Base-by-base conservation (phyloP, 1,284 basidiomycete species). In the Cryptococcus jaspeensis region DNA sequence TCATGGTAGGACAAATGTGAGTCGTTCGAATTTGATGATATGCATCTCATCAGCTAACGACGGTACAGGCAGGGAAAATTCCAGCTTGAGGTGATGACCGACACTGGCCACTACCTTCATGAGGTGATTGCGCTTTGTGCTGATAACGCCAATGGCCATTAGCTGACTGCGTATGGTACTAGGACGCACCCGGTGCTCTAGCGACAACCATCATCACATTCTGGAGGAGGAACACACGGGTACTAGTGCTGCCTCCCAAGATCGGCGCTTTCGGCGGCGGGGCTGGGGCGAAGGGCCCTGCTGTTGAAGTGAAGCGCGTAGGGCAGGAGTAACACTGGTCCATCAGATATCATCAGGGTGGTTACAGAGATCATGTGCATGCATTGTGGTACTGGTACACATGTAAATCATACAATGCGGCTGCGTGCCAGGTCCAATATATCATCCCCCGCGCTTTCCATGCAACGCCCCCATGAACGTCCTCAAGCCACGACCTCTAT, bases 1-100 rank as follows among this genome's bases (percentile, higher is more conserved):
- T 99, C 41, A 97, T 96, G 89, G 94, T 99, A 49, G 96, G 93
- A 0, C 95, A 99, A 76, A 98, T 99, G 95, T 77, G 54, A 58
- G 73, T 61, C n/a, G 25, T 12, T 42, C 20, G 9, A 12, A 12
- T 6, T 47, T 36, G 13, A 16, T 22, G 15, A 16, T 18, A 32
- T 15, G 20, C 20, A 4, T n/a, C 12, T 20, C 37, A 16, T 2
- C 38, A 20, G 38, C 53, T 40, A 35, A 46, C 15, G n/a, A 15
- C 16, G 2, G 18, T 47, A 28, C 25, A 70, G 68, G 72, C 87
- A 90, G 78, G 94, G 94, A 56, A 97, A 97, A 74, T 98, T 97
- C 78, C 95, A 98, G 77, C 83, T 97, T 67, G 86, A 85, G 22
- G 92, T 98, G 25, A 84, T 96, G 61, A 84, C 84, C 3, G 86